Evolutionary conservation across 148 eudicot species (phyloP), one percentile per base, ranked within the genome.

Genomic region (Nepenthes gracilis): DNA sequence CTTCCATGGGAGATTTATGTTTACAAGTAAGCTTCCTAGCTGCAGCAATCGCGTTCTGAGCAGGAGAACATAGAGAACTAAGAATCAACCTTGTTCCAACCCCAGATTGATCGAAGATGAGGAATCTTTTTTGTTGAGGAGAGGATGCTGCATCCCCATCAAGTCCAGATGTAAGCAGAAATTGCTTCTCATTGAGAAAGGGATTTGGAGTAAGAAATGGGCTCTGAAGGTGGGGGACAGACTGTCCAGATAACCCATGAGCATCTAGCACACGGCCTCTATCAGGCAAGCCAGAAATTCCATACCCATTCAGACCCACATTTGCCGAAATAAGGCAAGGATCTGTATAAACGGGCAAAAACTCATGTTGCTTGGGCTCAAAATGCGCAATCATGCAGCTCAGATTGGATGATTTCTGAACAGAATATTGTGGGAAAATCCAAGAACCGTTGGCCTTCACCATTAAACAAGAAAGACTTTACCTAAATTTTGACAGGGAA

Each of bases 101-200:
- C 55, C 80, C 84, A 11, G 81, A 78, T 34, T 65, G 83, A 70
- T 86, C 88, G 61, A 81, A 83, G 60, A 86, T 77, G 59, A 83
- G 72, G 62, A 76, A 86, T 64, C 68, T 81, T 62, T 72, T 86
- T 62, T 65, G 76, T 60, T 49, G 70, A 54, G 79, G 55, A 62
- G 12, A 51, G 34, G 71, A 59, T 15, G 15, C 35, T 58, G 64
- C 75, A 50, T 65, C 54, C 34, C 64, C 55, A 36, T 58, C 72
- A 60, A 54, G 23, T 37, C 63, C 55, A 34, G 65, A 35, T 12
- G 73, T 57, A 6, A 67, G 54, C 12, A 55, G 56, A 67, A 55
- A 49, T 56, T 50, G 75, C 53, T 78, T 38, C 55, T 51, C 76
- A 32, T 36, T 47, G 23, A 59, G 62, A 67, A 33, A 52, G 34